phyloP scores from a whole-genome alignment of 768 basidiomycete species.

The Cyathus striatus region DNA sequence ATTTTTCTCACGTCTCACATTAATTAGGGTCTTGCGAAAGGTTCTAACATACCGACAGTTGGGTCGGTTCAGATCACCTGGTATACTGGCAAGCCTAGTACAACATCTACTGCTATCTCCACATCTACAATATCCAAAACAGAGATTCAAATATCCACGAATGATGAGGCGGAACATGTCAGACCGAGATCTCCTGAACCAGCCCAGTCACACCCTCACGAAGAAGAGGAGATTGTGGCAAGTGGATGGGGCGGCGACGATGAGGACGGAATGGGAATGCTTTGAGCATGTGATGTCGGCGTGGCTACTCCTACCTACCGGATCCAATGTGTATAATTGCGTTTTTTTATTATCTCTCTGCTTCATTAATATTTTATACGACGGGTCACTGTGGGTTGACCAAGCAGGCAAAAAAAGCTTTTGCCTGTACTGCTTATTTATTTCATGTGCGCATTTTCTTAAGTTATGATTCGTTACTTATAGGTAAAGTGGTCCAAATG shows the following conservation, averaged over 20 bases:
- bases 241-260: conserved; percentile 76
- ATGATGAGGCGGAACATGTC: conserved; percentile 7
- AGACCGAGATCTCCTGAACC: conserved; percentile 6
- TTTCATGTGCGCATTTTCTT: too few species aligned
- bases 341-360: too few species aligned
- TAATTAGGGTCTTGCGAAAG: conserved; percentile 66
- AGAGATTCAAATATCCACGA: conserved; percentile 8
- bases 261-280: conserved; percentile 74
- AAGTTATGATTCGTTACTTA: too few species aligned
- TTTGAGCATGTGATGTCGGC: too few species aligned
- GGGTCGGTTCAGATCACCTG: conserved; percentile 66
- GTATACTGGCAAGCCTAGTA: conserved; percentile 37
- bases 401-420: too few species aligned
- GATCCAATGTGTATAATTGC: too few species aligned
- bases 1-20: conserved; percentile 9
- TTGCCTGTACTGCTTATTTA: too few species aligned
- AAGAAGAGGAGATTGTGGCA: conserved; percentile 60
- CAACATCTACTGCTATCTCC: conserved; percentile 1
- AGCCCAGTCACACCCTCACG: conserved; percentile 9
- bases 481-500: too few species aligned
- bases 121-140: not conserved
- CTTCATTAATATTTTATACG: too few species aligned
- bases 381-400: too few species aligned
- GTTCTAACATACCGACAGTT: conserved; percentile 57
- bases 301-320: too few species aligned